Conservation (phyloP, 176 grass and related monocot genomes). For the Musa schizocarpa region DNA sequence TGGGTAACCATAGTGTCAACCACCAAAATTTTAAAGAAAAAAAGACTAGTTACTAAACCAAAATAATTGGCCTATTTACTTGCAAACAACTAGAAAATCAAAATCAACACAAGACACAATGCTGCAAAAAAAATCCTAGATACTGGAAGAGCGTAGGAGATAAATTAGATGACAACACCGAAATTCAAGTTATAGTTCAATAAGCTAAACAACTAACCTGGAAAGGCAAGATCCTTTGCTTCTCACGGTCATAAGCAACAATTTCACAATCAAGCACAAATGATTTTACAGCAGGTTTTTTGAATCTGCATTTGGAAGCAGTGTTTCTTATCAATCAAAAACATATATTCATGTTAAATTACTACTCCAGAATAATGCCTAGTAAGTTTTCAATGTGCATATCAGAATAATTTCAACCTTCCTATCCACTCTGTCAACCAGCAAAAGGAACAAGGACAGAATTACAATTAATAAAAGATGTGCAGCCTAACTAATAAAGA, state of each 20-base stretch:
- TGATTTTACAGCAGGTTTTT: constrained; percentile 65
- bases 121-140: too few species aligned
- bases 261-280: constrained; percentile 98
- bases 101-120: too few species aligned
- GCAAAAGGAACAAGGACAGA: background rate
- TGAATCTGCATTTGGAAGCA: constrained; percentile 52
- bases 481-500: background rate
- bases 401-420: background rate
- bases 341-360: background rate
- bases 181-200: background rate
- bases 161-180: background rate
- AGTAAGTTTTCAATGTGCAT: background rate
- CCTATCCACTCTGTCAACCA: background rate
- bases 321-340: background rate
- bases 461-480: background rate
- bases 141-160: background rate
- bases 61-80: too few species aligned
- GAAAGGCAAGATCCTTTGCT: constrained; percentile 83
- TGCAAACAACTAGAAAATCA: too few species aligned
- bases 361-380: background rate
- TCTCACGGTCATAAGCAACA: constrained; percentile 86
- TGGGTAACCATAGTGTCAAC: too few species aligned
- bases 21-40: too few species aligned
- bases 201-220: constrained; percentile 40
- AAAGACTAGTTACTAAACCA: too few species aligned